These are phyloP conservation scores for Dacryopinax spathularia DNA, from an alignment of 768 basidiomycete species.

Conservation along the genomic window DNA sequence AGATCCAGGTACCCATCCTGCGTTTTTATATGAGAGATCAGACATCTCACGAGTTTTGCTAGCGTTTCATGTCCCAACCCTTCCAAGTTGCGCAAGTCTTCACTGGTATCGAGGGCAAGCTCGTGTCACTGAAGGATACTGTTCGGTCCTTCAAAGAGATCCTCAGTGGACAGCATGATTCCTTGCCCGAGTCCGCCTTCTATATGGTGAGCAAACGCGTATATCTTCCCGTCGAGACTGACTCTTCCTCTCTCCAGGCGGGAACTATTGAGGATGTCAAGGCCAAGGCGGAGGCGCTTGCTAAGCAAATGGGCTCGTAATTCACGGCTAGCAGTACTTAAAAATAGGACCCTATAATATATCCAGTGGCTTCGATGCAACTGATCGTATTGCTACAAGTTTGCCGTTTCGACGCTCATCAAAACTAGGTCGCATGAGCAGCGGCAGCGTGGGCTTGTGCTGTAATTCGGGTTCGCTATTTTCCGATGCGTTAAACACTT, in stretches of 20 bases:
- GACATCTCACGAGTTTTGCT: neutral
- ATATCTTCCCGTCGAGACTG: conserved; percentile 1
- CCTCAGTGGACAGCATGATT: conserved; percentile 74
- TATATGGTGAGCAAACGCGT: conserved; percentile 57
- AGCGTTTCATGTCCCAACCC: conserved; percentile 99
- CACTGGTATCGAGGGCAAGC: conserved; percentile 97
- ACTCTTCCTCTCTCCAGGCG: conserved; percentile 28
- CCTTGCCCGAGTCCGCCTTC: conserved; percentile 89
- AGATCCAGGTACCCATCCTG: conserved; percentile 49
- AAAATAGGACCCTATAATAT: neutral
- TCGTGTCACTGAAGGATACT: conserved; percentile 92
- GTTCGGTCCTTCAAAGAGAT: conserved; percentile 97
- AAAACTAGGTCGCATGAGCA: too few species aligned
- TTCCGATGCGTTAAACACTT: too few species aligned
- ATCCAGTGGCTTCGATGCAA: neutral
- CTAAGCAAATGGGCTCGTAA: conserved; percentile 64
- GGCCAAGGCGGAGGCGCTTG: conserved; percentile 91
- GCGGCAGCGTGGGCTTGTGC: too few species aligned
- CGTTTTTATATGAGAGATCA: neutral
- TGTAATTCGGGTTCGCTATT: too few species aligned
- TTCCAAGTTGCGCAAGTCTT: conserved; percentile 99
- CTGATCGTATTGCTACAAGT: too few species aligned
- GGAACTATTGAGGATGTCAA: conserved; percentile 97
- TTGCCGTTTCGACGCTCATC: too few species aligned
- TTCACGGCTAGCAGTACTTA: neutral